Evolutionary conservation across 1,284 basidiomycete genomes (phyloP).

Genomic region (Cronartium quercuum): DNA sequence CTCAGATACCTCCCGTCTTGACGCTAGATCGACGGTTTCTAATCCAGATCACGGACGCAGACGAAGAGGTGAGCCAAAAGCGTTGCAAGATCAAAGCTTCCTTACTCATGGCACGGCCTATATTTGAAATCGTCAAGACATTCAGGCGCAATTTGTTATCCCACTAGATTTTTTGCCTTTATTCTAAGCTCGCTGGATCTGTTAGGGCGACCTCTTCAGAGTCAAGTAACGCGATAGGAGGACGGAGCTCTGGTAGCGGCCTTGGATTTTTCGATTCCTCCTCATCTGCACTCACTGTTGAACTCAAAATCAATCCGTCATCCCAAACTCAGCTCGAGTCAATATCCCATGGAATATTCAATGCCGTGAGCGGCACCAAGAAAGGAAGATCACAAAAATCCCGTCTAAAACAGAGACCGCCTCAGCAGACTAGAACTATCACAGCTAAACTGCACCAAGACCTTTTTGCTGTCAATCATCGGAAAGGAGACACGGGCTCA

Average conservation of each 20-base stretch:
- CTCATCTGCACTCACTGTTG: not conserved
- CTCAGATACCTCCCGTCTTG: slow-evolving; percentile 4
- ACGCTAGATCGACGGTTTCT: not conserved
- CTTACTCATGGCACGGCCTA: not conserved
- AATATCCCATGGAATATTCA: not conserved
- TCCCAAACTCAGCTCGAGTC: not conserved
- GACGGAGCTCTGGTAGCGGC: not conserved
- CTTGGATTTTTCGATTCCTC: slow-evolving; percentile 19
- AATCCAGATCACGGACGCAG: slow-evolving; percentile 4
- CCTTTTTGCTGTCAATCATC: slow-evolving; percentile 7
- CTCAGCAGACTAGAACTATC: not conserved
- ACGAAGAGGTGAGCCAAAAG: slow-evolving; percentile 4
- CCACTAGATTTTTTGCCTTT: slow-evolving; percentile 4
- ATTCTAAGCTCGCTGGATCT: slow-evolving; percentile 12
- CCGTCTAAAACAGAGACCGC: not conserved
- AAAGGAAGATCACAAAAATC: not conserved
- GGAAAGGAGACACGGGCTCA: slow-evolving; percentile 20
- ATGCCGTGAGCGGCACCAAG: not conserved
- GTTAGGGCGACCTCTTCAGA: not conserved
- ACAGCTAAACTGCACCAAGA: slow-evolving; percentile 11
- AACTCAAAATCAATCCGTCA: slow-evolving; percentile 4
- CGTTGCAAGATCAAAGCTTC: not conserved
- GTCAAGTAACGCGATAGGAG: not conserved
- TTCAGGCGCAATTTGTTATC: not conserved
- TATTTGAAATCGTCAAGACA: not conserved